Base-by-base conservation (phyloP, 257 asterid genomes). In the Solanum raphanifolium region DNA sequence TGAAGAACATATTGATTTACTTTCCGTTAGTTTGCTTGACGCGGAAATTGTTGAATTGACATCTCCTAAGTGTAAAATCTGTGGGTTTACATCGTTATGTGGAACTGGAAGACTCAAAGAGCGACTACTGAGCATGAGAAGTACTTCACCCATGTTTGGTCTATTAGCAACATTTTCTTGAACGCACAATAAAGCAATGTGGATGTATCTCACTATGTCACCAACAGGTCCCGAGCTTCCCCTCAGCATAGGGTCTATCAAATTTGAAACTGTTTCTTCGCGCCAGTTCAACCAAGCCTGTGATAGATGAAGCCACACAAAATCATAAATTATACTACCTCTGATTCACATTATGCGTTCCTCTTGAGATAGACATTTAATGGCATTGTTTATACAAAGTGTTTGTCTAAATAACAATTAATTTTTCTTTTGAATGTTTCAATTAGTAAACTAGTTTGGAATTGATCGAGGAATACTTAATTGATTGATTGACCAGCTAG, bases 141-240 rank as follows among this genome's bases (percentile, higher is more conserved):
- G 87, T 13, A 89, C 83, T 21, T 86, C 27, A 18, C 90, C 89
- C 91, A 87, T 89, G 41, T 76, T 88, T 69, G 92, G 92, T 86
- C 93, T 91, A 58, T 41, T 52, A 21, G 60, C 71, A 6, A 48
- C 83, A 58, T 62, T 86, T 48, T 84, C 91, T 88, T 91, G 91
- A 87, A 88, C 39, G 39, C 39, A 36, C 8, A 36, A 36, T 34
- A 34, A 34, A 34, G 36, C 36, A 34, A 48, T 66, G 10, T 91
- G 92, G 7, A 89, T 87, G 71, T 89, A 89, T 79, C 82, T 36
- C 55, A 88, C 2, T 39, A 91, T 76, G n/a, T 87, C 88, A 12
- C 68, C 81, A 52, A 76, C 76, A 1, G 83, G 39, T 25, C 23
- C 82, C 13, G 91, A 84, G 8, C 68, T 71, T n/a, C 85, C 52